A percentile compares a stretch with the other conserved stretches of the same genome.
These are phyloP conservation scores for Calocera cornea DNA, from an alignment of 768 basidiomycete genomes.

Conservation along the genomic window DNA sequence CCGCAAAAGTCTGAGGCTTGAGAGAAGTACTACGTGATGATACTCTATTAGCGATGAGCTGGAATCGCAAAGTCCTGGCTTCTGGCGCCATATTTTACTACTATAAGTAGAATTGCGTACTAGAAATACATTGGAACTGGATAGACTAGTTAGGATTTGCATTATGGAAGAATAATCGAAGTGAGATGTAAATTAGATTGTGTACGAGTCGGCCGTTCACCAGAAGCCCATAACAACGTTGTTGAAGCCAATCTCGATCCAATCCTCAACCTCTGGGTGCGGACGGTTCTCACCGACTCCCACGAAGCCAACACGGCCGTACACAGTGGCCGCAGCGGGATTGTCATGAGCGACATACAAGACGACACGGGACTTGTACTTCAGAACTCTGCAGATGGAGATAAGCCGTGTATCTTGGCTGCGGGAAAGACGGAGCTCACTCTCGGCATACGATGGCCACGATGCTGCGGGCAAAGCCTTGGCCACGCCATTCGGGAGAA, in stretches of 20 bases:
- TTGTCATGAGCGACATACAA: slow-evolving; percentile 54
- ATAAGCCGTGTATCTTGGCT: slow-evolving; percentile 12
- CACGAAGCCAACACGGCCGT: slow-evolving; percentile 51
- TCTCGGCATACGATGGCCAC: slow-evolving; percentile 29
- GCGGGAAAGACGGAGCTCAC: slow-evolving; percentile 9
- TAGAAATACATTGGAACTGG: neutral
- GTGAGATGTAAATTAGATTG: neutral
- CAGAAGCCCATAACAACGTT: slow-evolving; percentile 46
- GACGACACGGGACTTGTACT: slow-evolving; percentile 39
- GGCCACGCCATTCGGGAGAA: slow-evolving; percentile 35
- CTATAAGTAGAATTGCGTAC: neutral
- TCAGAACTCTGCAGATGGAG: slow-evolving; percentile 27
- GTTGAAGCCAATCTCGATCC: slow-evolving; percentile 56
- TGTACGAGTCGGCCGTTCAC: slow-evolving; percentile 24
- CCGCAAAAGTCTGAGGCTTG: no score
- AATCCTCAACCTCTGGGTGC: slow-evolving; percentile 32
- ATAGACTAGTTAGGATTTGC: neutral
- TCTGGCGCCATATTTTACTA: neutral
- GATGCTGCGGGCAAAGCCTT: slow-evolving; percentile 48
- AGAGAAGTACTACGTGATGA: neutral
- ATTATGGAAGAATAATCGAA: neutral
- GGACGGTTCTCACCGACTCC: slow-evolving; percentile 31
- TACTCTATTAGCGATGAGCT: neutral
- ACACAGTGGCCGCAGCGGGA: slow-evolving; percentile 40
- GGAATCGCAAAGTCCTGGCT: neutral